phyloP scores from a whole-genome alignment of 2,329 filamentous ascomycete genomes.

The Zasmidium cellare region DNA sequence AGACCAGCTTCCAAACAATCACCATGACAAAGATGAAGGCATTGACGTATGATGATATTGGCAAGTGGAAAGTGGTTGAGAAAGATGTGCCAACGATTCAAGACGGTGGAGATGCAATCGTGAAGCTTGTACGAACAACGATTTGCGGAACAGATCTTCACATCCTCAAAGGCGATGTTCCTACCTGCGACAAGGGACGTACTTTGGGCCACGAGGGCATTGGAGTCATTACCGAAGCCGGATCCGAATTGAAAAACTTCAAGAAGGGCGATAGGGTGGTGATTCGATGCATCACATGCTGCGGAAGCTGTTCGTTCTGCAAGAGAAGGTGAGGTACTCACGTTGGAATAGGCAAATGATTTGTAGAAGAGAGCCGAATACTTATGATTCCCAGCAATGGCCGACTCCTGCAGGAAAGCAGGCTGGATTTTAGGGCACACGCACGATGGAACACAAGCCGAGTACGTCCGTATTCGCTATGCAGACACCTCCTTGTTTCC shows the following conservation, averaged over 20 bases:
- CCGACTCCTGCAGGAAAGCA: slow-evolving; percentile 54
- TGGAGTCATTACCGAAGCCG: slow-evolving; percentile 49
- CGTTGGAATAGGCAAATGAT: too few relatives aligned
- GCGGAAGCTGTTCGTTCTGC: slow-evolving; percentile 54
- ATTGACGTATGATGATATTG: slow-evolving; percentile 25
- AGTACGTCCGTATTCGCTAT: slow-evolving; percentile 55
- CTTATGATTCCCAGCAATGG: slow-evolving; percentile 42
- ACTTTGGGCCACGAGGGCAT: slow-evolving; percentile 58
- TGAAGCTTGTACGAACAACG: slow-evolving; percentile 35
- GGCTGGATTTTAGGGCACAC: slow-evolving; percentile 58
- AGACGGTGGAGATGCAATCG: slow-evolving; percentile 36
- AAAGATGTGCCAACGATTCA: slow-evolving; percentile 25
- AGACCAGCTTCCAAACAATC: neutral
- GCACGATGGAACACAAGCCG: slow-evolving; percentile 58
- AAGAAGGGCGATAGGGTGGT: slow-evolving; percentile 54
- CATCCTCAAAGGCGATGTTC: slow-evolving; percentile 56
- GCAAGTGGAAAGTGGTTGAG: slow-evolving; percentile 29
- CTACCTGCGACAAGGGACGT: slow-evolving; percentile 47
- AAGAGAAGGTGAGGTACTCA: slow-evolving; percentile 27
- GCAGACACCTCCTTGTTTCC: slow-evolving; percentile 51
- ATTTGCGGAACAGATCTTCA: slow-evolving; percentile 50
- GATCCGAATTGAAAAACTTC: slow-evolving; percentile 48
- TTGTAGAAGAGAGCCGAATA: too few relatives aligned
- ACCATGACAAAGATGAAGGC: slow-evolving; percentile 22
- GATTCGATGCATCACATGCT: slow-evolving; percentile 46